Base-by-base conservation (phyloP, 192 early-diverging fungal genomes). In the Spinellus fusiger region DNA sequence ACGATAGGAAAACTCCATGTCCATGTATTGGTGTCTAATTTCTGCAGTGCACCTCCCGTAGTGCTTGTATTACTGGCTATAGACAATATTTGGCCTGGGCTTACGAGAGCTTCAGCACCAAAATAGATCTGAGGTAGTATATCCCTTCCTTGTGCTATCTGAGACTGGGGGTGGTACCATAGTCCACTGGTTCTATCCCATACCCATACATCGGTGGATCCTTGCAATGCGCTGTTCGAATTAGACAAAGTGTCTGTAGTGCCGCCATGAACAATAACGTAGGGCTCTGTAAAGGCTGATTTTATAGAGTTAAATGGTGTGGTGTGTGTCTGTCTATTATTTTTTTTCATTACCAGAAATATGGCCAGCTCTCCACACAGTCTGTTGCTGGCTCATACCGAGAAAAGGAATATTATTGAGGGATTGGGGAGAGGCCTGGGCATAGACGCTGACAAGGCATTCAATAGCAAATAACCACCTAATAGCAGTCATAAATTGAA, bases 221-320 rank as follows among this genome's bases (percentile, higher is more conserved):
- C 78, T 2, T 35, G 49, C 5, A 71, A 44, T n/a, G n/a, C n/a
- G n/a, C n/a, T n/a, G n/a, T n/a, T n/a, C n/a, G n/a, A n/a, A n/a
- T n/a, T n/a, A 23, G 44, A 34, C 3, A 66, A 55, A 32, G 69
- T 75, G 46, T 77, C 69, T 16, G 73, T 73, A 3, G 62, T 44
- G 13, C 79, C 79, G 47, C 79, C 79, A 58, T 73, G 78, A 16
- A 81, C 35, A 53, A 81, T 62, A 65, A 81, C 71, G 23, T 70
- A 72, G 0, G 73, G 74, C 9, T 64, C 60, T 10, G 66, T 51
- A 31, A 40, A 70, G 10, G 51, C 68, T 73, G 23, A 13, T 22
- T 27, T 40, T 27, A 51, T 34, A 27, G 29, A 2, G 4, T 23
- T 20, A 46, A 33, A 34, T 56, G n/a, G n/a, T n/a, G n/a, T n/a